These are phyloP conservation scores for Nepenthes alata DNA, from an alignment of 179 eudicot genomes.

Conservation along the genomic window DNA sequence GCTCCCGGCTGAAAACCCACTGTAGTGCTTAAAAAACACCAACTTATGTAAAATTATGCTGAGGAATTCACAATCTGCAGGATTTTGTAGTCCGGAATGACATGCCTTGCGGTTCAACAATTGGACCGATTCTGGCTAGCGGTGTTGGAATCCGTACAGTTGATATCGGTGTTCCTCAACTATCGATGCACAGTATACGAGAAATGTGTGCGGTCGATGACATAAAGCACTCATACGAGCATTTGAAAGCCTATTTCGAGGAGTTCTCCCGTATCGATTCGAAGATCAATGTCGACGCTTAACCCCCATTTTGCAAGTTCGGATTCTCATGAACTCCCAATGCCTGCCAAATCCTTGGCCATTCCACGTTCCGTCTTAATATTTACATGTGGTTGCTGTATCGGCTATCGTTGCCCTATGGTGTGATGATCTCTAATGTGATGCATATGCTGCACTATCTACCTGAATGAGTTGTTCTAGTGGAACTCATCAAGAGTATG, in stretches of 20 bases:
- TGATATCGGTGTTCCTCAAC: constrained; percentile 87
- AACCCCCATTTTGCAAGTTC: background rate
- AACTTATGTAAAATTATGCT: background rate
- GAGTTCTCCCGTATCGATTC: constrained; percentile 65
- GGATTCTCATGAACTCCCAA: background rate
- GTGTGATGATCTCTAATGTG: too few relatives aligned
- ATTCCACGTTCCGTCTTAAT: too few relatives aligned
- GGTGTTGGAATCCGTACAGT: constrained; percentile 93
- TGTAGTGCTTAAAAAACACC: background rate
- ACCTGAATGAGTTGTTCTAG: too few relatives aligned
- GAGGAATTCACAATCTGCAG: constrained; percentile 21
- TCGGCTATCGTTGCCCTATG: too few relatives aligned
- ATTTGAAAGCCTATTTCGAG: constrained; percentile 69
- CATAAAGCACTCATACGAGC: constrained; percentile 63
- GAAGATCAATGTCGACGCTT: constrained; percentile 47
- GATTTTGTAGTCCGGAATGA: constrained; percentile 93
- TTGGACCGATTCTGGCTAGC: constrained; percentile 94
- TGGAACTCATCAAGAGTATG: too few relatives aligned
- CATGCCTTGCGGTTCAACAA: constrained; percentile 91
- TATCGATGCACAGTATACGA: constrained; percentile 97
- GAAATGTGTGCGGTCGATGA: constrained; percentile 99
- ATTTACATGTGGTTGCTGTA: too few relatives aligned
- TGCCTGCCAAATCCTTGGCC: too few relatives aligned
- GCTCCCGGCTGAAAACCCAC: background rate
- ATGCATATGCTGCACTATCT: too few relatives aligned